These are phyloP conservation scores for Euphorbia schlechtendalii DNA, from an alignment of 441 rosid species.

Conservation along the genomic window DNA sequence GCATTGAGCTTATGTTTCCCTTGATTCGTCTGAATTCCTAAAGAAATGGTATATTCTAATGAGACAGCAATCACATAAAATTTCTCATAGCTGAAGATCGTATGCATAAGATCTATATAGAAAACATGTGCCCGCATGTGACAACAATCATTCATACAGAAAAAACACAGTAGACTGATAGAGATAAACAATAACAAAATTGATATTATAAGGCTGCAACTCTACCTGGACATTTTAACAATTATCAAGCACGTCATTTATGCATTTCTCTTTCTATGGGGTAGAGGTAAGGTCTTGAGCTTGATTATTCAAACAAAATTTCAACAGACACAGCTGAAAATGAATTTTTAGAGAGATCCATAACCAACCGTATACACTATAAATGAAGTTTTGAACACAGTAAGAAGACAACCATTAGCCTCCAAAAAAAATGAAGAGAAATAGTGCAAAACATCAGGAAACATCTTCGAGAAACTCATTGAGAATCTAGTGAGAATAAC, in stretches of 20 bases:
- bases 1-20: conserved; percentile 84
- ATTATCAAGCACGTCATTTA: not conserved
- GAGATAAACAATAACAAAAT: not conserved
- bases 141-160: too few species aligned
- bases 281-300: not conserved
- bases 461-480: not conserved
- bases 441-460: not conserved
- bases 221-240: not conserved
- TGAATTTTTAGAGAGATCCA: not conserved
- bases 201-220: not conserved
- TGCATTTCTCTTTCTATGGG: not conserved
- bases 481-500: not conserved
- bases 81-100: not conserved
- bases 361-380: not conserved
- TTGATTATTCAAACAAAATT: not conserved
- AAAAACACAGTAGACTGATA: not conserved
- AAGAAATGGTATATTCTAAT: conserved; percentile 18
- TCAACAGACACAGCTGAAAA: not conserved
- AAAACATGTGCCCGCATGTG: too few species aligned
- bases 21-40: conserved; percentile 75
- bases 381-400: not conserved
- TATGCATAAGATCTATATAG: not conserved
- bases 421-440: not conserved
- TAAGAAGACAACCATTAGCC: not conserved
- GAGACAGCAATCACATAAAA: conserved; percentile 1